These are phyloP conservation scores for Epithemia pelagica DNA, from an alignment of 108 stramenopile genomes.

Conservation along the genomic window DNA sequence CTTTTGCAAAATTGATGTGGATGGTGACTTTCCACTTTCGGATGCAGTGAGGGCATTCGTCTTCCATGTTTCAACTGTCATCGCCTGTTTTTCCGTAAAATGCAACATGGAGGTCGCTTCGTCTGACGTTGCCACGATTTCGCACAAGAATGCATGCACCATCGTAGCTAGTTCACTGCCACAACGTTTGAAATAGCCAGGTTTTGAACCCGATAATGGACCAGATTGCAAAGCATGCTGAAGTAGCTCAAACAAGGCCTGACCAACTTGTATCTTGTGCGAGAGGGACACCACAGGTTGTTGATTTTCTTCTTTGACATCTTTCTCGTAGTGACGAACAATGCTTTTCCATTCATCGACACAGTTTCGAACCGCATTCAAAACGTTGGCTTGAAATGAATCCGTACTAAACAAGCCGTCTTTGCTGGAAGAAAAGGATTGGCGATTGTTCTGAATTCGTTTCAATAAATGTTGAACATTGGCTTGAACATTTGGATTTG, in stretches of 20 bases:
- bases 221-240: constrained; percentile 69
- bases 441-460: constrained; percentile 39
- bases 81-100: constrained; percentile 59
- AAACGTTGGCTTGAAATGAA: constrained; percentile 53
- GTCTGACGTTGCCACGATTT: constrained; percentile 22
- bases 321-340: constrained; percentile 21
- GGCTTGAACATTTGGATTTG: too few species aligned
- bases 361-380: constrained; percentile 53
- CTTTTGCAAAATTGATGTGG: constrained; percentile 39
- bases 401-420: constrained; percentile 27
- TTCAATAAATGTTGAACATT: constrained; percentile 47
- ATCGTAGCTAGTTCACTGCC: constrained; percentile 54
- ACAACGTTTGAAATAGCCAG: constrained; percentile 82
- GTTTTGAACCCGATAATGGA: constrained; percentile 63
- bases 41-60: constrained; percentile 50
- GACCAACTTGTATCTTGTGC: background rate
- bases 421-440: constrained; percentile 35
- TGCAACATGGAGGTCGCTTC: constrained; percentile 6
- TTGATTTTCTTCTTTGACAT: background rate
- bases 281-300: background rate
- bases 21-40: constrained; percentile 43
- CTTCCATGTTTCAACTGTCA: constrained; percentile 48
- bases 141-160: constrained; percentile 40
- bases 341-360: constrained; percentile 66
- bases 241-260: constrained; percentile 25